Percentiles rank a stretch among this genome's conserved stretches.
Conservation (phyloP, 1,284 basidiomycete genomes). For the Papiliotrema fonsecae region DNA sequence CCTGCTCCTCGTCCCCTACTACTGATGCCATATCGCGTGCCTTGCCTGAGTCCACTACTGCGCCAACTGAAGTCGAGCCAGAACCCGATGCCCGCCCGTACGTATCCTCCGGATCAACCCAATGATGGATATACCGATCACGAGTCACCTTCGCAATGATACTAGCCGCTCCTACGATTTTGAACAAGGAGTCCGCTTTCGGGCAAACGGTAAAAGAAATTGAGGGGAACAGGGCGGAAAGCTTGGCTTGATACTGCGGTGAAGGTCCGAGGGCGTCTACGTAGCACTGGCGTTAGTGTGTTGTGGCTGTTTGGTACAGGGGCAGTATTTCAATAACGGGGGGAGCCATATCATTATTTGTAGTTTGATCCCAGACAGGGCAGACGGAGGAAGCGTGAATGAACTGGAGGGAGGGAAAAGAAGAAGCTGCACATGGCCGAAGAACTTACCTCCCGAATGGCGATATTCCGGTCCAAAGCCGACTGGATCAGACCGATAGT, state of each 20-base stretch:
- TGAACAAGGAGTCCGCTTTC: slow-evolving; percentile 93
- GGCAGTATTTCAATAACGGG: neutral
- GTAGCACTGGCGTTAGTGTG: slow-evolving; percentile 60
- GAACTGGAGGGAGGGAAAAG: too few relatives aligned
- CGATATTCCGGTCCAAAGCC: slow-evolving; percentile 71
- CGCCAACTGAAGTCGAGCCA: neutral
- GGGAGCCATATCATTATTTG: too few relatives aligned
- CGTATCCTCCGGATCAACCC: slow-evolving; percentile 55
- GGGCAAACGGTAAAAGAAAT: slow-evolving; percentile 82
- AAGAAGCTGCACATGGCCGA: too few relatives aligned
- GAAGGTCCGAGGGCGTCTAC: slow-evolving; percentile 93
- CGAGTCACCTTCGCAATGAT: slow-evolving; percentile 93
- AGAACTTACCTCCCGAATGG: slow-evolving; percentile 72
- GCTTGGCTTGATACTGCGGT: slow-evolving; percentile 72
- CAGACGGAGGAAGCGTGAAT: too few relatives aligned
- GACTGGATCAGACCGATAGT: slow-evolving; percentile 83
- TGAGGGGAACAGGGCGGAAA: slow-evolving; percentile 72
- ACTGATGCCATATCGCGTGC: slow-evolving; percentile 4
- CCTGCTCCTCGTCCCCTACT: slow-evolving; percentile 11
- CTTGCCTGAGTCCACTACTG: slow-evolving; percentile 8
- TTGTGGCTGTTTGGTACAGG: neutral
- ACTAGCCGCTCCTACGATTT: slow-evolving; percentile 93
- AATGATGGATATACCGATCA: slow-evolving; percentile 82
- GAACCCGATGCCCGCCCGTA: neutral
- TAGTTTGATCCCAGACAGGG: too few relatives aligned